phyloP scores from a whole-genome alignment of 1,139 yeast genomes.

The Blastobotrys illinoisensis region DNA sequence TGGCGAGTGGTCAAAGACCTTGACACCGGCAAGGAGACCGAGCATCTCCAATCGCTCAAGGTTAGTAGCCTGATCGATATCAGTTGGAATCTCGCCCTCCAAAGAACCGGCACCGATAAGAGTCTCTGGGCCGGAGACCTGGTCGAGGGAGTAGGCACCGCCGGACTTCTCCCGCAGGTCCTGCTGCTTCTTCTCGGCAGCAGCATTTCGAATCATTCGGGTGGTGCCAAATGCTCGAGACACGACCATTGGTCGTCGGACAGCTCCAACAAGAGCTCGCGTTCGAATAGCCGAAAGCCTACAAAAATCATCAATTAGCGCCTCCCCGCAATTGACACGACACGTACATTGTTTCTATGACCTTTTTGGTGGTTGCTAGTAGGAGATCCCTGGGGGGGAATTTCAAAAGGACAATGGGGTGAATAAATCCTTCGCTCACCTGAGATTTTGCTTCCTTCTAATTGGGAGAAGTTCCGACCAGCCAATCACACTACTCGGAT shows the following conservation, averaged over 20 bases:
- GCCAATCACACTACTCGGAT: background rate
- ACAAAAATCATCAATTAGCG: background rate
- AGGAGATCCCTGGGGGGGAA: background rate
- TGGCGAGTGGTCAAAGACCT: constrained; percentile 87
- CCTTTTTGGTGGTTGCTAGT: background rate
- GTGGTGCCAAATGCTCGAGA: constrained; percentile 9
- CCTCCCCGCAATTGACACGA: background rate
- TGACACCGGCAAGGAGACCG: constrained; percentile 94
- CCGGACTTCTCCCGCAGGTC: constrained; percentile 5
- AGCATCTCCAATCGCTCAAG: constrained; percentile 92
- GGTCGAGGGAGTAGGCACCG: constrained; percentile 64
- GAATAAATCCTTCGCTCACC: background rate
- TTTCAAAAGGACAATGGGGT: background rate
- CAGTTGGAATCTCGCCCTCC: constrained; percentile 81
- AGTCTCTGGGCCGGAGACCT: constrained; percentile 74
- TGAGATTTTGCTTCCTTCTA: background rate
- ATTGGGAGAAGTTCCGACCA: background rate
- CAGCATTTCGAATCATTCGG: constrained; percentile 6
- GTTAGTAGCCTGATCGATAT: constrained; percentile 96
- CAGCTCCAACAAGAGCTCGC: constrained; percentile 4
- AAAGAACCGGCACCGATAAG: constrained; percentile 89
- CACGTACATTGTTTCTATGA: background rate
- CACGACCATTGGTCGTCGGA: constrained; percentile 7
- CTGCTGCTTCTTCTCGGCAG: constrained; percentile 5
- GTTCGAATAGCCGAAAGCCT: constrained; percentile 8